Evolutionary conservation across 2,329 filamentous ascomycete genomes (phyloP).

Genomic region (Alternaria brassicicola): DNA sequence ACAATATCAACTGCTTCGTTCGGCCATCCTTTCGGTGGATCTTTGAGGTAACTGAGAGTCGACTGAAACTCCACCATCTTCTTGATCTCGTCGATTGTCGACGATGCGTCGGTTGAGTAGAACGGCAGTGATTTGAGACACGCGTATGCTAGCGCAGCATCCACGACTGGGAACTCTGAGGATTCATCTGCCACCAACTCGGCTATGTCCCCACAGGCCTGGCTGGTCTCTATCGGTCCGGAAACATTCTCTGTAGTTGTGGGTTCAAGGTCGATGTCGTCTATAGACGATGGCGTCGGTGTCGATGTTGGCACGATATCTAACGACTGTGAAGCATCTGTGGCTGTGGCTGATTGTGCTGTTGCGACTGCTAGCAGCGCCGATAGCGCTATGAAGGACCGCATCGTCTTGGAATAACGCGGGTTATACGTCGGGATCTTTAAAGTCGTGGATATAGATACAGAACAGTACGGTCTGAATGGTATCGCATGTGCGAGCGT

Average conservation of each 20-base stretch:
- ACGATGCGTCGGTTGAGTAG: constrained; percentile 26
- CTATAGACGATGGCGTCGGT: constrained; percentile 22
- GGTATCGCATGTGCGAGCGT: background rate
- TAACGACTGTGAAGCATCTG: constrained; percentile 12
- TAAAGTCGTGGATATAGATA: background rate
- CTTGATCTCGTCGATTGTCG: constrained; percentile 41
- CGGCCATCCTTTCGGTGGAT: constrained; percentile 45
- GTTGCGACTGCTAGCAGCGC: constrained; percentile 6
- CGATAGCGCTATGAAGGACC: background rate
- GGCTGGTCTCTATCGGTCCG: constrained; percentile 38
- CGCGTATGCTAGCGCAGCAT: constrained; percentile 44
- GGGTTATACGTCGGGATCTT: background rate
- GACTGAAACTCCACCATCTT: constrained; percentile 50
- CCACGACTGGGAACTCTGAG: constrained; percentile 28
- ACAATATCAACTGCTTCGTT: constrained; percentile 50
- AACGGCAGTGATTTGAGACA: constrained; percentile 49
- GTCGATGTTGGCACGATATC: constrained; percentile 6
- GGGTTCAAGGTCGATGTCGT: constrained; percentile 30
- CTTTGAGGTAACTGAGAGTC: constrained; percentile 49
- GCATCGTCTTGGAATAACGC: constrained; percentile 2
- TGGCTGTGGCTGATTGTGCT: constrained; percentile 9
- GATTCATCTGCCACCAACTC: constrained; percentile 19
- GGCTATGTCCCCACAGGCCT: constrained; percentile 38
- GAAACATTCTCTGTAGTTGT: constrained; percentile 34
- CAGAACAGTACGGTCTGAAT: background rate